Base-by-base conservation (phyloP, 106 monocot genomes). In the Phalaenopsis aphrodite region DNA sequence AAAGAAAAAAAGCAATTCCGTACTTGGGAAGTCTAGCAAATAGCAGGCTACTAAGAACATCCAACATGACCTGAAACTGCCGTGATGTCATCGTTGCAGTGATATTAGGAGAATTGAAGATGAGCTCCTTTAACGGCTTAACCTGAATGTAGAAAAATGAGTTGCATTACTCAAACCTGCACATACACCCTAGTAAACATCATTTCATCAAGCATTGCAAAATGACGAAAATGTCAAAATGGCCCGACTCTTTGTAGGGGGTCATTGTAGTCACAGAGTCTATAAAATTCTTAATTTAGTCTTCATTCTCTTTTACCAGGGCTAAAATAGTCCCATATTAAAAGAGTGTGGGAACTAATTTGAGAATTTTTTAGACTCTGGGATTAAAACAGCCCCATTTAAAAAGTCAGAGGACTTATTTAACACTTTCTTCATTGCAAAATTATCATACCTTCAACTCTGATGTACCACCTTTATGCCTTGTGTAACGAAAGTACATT, bases 61-160 rank as follows among this genome's bases (percentile, higher is more conserved):
- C 99, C 83, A 99, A 77, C 99, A 99, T 99, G 56, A 99, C 95
- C 77, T 95, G 94, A 79, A 99, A 99, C 48, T 99, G 99, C 48
- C 99, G 92, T 75, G 99, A 99, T 79, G 99, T 95, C 99, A 99
- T 99, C 69, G 91, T 86, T 73, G 99, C 95, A 65, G 91, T 87
- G 78, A 99, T 95, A 84, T 95, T 90, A 15, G 94, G 95, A 42
- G 99, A 99, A 76, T 99, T 99, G 84, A 99, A 99, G 48, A 84
- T 82, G 36, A 99, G 87, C 81, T 95, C 95, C 88, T 99, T 99
- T 41, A 99, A 65, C 77, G 99, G 99, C 84, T 99, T 99, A 75
- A 99, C 93, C 95, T 99, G 82, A 75, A 88, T 69, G 10, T 24
- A 52, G 11, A 36, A 56, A 12, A 76, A 78, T 42, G 71, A 78